Percentiles rank a stretch among this genome's conserved stretches.
These are phyloP conservation scores for Citrullus amarus DNA, from an alignment of 306 rosid species.

Conservation along the genomic window DNA sequence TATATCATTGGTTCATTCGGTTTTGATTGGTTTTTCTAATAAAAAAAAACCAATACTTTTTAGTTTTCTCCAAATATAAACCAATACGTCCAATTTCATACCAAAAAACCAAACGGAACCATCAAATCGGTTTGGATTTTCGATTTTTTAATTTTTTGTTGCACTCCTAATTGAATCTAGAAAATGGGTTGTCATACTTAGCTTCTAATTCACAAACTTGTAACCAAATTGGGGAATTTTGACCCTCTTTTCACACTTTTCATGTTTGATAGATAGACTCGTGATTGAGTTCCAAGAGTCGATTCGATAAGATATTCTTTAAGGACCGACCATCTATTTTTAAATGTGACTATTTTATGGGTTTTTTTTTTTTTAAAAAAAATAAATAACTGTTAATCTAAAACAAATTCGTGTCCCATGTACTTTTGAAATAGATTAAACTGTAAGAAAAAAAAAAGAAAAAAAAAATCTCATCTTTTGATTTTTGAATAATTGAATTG, in stretches of 20 bases:
- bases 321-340: background rate
- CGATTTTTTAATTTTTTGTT: too few species aligned
- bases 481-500: background rate
- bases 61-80: too few species aligned
- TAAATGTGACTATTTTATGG: background rate
- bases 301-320: background rate
- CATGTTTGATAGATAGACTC: background rate
- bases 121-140: too few species aligned
- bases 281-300: background rate
- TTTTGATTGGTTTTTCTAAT: too few species aligned
- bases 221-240: background rate
- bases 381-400: background rate
- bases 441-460: background rate
- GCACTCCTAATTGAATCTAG: background rate
- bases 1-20: too few species aligned
- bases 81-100: too few species aligned
- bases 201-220: slow-evolving; percentile 2
- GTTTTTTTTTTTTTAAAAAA: background rate
- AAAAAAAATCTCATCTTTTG: background rate
- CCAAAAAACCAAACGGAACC: too few species aligned
- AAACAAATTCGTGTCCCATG: background rate
- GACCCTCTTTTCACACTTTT: background rate
- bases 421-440: background rate
- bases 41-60: too few species aligned
- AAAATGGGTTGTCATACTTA: background rate